Evolutionary conservation across 805 yeast species (phyloP).

Genomic region (Starmerella stellata): DNA sequence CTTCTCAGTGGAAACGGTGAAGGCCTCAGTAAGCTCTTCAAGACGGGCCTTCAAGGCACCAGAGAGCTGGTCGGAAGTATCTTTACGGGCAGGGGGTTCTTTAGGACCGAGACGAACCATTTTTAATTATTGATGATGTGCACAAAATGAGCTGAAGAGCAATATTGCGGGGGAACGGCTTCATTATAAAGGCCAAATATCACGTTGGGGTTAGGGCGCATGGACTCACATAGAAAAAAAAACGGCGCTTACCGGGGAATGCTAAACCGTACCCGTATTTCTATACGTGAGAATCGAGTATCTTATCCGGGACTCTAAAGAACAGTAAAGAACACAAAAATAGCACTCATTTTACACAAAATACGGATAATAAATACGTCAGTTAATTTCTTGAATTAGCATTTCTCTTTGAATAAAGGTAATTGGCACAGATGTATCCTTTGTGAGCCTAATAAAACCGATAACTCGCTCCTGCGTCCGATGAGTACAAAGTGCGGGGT

Average conservation of each 20-base stretch:
- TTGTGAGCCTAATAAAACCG: too few species aligned
- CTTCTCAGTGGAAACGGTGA: slow-evolving; percentile 43
- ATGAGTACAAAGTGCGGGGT: not conserved
- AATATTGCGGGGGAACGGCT: slow-evolving; percentile 1
- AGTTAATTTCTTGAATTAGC: too few species aligned
- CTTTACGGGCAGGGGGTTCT: slow-evolving; percentile 63
- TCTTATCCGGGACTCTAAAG: too few species aligned
- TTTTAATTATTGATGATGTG: slow-evolving; percentile 8
- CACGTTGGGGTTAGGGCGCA: not conserved
- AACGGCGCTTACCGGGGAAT: slow-evolving; percentile 1
- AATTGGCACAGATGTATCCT: too few species aligned
- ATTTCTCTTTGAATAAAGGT: too few species aligned
- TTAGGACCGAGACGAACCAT: slow-evolving; percentile 81
- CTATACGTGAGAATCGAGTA: not conserved
- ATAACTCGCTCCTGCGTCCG: not conserved
- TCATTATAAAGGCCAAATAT: not conserved
- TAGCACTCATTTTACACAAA: too few species aligned
- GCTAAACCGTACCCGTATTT: not conserved
- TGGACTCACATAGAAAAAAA: not conserved
- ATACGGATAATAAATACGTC: too few species aligned
- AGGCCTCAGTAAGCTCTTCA: slow-evolving; percentile 37
- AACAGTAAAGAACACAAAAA: too few species aligned
- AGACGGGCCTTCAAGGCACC: slow-evolving; percentile 42
- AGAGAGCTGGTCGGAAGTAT: slow-evolving; percentile 45
- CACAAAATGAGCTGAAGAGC: not conserved